Conservation (phyloP, 1,139 yeast genomes). For the Spencermartinsiella ligniputridi region DNA sequence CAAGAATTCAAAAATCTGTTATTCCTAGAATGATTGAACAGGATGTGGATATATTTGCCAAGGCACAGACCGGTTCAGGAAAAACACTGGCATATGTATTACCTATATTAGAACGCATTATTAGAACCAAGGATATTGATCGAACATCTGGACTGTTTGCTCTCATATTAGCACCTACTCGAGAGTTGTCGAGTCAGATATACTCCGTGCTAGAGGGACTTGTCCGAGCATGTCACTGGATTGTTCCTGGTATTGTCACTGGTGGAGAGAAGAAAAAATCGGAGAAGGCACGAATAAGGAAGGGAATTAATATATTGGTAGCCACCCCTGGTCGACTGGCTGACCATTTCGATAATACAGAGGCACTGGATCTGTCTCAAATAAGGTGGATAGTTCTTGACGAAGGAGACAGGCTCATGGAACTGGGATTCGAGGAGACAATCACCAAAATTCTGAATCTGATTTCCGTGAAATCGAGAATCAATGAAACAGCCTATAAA, state of each 20-base stretch:
- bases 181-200: slow-evolving; percentile 93
- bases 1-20: slow-evolving; percentile 78
- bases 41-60: slow-evolving; percentile 70
- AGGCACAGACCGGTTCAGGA: slow-evolving; percentile 96
- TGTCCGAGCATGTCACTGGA: slow-evolving; percentile 62
- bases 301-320: slow-evolving; percentile 82
- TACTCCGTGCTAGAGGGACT: slow-evolving; percentile 72
- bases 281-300: slow-evolving; percentile 84
- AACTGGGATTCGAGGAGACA: slow-evolving; percentile 92
- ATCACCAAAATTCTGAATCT: slow-evolving; percentile 63
- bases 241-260: slow-evolving; percentile 89
- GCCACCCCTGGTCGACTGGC: slow-evolving; percentile 92
- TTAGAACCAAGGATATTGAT: slow-evolving; percentile 49
- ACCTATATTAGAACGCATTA: slow-evolving; percentile 72
- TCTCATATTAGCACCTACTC: slow-evolving; percentile 80
- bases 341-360: slow-evolving; percentile 89
- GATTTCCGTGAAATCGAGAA: slow-evolving; percentile 41
- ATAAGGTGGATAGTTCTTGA: slow-evolving; percentile 82
- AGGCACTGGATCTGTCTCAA: slow-evolving; percentile 62
- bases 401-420: slow-evolving; percentile 95
- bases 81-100: slow-evolving; percentile 81
- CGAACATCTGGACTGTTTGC: slow-evolving; percentile 89
- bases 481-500: slow-evolving; percentile 20
- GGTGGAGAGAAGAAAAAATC: slow-evolving; percentile 94
- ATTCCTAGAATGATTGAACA: slow-evolving; percentile 58